These are phyloP conservation scores for Trypanosoma lewisi DNA, from an alignment of 208 protist species.

Conservation along the genomic window DNA sequence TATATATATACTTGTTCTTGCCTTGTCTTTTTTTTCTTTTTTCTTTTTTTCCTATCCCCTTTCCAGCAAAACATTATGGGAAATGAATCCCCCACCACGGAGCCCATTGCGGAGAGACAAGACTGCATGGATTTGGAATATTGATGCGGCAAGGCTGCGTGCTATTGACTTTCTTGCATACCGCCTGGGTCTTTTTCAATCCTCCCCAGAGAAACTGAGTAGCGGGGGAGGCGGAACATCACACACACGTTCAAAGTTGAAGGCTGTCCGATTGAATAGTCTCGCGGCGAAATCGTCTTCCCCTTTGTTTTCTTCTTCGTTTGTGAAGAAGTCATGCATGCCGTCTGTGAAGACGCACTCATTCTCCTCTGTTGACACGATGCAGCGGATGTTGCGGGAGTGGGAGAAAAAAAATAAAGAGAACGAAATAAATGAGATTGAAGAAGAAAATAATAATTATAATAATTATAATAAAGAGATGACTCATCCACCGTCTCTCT, in stretches of 20 bases:
- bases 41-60: background rate
- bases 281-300: constrained; percentile 9
- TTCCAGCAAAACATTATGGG: background rate
- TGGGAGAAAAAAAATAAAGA: constrained; percentile 23
- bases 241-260: background rate
- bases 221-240: background rate
- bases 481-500: constrained; percentile 39
- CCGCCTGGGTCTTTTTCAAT: constrained; percentile 24
- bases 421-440: too few species aligned
- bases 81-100: background rate
- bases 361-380: constrained; percentile 31
- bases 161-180: constrained; percentile 32
- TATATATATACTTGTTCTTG: background rate
- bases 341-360: constrained; percentile 5
- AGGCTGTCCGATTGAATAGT: constrained; percentile 1
- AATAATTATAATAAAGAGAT: too few species aligned
- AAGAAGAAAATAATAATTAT: too few species aligned
- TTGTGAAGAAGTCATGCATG: background rate
- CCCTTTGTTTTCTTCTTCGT: background rate
- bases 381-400: constrained; percentile 31
- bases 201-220: background rate
- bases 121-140: constrained; percentile 22
- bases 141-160: constrained; percentile 19
- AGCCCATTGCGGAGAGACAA: background rate
- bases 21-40: background rate